Evolutionary conservation across 768 basidiomycete genomes (phyloP), one percentile per base, ranked within the genome.

Genomic region (Saitozyma podzolica): DNA sequence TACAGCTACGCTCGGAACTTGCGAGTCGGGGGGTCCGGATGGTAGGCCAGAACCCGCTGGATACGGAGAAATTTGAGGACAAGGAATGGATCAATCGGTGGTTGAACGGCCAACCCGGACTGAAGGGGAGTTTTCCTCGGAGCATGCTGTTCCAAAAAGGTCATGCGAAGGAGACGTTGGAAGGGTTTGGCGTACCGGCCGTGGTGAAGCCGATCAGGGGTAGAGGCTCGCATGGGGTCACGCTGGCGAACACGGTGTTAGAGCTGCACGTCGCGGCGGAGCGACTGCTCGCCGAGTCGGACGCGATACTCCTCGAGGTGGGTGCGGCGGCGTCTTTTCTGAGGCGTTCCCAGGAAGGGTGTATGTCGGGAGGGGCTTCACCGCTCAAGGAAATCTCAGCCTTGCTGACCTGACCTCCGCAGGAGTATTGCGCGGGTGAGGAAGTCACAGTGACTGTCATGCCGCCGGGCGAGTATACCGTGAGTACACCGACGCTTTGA

Each of bases 371-470:
- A 29, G 29, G 29, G 29, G 29, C 29, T 29, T 29, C 29, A 29
- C 29, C 29, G 29, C 29, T 2, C 29, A 29, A 29, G 29, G 5
- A 5, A 29, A 5, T 29, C 29, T 29, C 29, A 29, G 29, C 5
- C 29, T 2, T 29, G 29, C 29, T 37, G n/a, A 20, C 14, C 11
- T 10, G 50, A 29, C 14, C 16, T 63, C 40, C 41, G 0, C 40
- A 74, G 67, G 68, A 72, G 59, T 76, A 68, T 59, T 55, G 64
- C n/a, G 53, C 29, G 4, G 74, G 68, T 4, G 74, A 78, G 54
- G 76, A 78, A 52, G 66, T 74, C 45, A 78, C 76, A 3, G 62
- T 75, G 13, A 68, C 76, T 0, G 65, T 78, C 42, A 69, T 78
- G 70, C 74, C 76, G 16, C 72, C 76, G 8, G 76, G 76, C 4